A percentile compares a stretch with the other conserved stretches of the same genome.
Conservation (phyloP, 257 asterid genomes). For the Solanum etuberosum region DNA sequence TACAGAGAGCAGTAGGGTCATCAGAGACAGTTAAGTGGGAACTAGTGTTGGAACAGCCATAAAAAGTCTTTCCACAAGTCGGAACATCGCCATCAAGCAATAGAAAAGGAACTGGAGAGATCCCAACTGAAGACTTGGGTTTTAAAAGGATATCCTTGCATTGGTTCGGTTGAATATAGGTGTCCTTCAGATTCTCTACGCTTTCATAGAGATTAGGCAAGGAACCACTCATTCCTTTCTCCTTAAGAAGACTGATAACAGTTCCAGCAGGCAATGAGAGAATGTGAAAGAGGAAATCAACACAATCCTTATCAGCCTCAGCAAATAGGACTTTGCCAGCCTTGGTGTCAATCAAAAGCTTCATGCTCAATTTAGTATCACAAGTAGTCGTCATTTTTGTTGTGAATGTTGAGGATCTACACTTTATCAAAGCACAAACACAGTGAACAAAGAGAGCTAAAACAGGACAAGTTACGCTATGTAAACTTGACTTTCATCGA, state of each 20-base stretch:
- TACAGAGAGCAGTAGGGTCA: slow-evolving; percentile 10
- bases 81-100: neutral
- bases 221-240: slow-evolving; percentile 16
- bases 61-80: neutral
- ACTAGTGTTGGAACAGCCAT: neutral
- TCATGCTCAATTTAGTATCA: slow-evolving; percentile 17
- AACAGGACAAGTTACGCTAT: neutral
- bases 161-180: slow-evolving; percentile 4
- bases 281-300: slow-evolving; percentile 28
- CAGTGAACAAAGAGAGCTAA: neutral
- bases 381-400: neutral
- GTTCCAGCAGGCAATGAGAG: slow-evolving; percentile 20
- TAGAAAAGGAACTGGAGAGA: slow-evolving; percentile 2
- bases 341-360: slow-evolving; percentile 23
- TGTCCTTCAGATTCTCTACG: slow-evolving; percentile 7
- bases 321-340: slow-evolving; percentile 24
- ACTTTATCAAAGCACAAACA: neutral
- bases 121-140: neutral
- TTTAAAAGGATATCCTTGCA: slow-evolving; percentile 12
- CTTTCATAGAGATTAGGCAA: slow-evolving; percentile 17
- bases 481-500: neutral
- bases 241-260: neutral
- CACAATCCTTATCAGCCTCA: slow-evolving; percentile 21
- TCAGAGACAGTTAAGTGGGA: neutral
- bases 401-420: neutral